Conservation (phyloP, 1,284 basidiomycete genomes). For the Tausonia pullulans region DNA sequence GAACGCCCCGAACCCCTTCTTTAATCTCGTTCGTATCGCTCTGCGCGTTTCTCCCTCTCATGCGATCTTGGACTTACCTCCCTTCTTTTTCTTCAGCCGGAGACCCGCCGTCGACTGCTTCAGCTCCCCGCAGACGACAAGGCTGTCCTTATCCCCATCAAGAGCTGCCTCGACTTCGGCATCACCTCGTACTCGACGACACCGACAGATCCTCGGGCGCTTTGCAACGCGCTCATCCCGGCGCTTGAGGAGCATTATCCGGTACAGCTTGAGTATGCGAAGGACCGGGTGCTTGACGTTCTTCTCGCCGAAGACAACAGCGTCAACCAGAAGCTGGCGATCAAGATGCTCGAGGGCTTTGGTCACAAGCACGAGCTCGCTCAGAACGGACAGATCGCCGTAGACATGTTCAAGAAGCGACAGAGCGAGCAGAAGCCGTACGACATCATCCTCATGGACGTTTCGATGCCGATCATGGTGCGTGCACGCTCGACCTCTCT, state of each 20-base stretch:
- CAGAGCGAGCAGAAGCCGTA: conserved; percentile 61
- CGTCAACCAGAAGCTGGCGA: conserved; percentile 92
- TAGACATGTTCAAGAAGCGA: conserved; percentile 74
- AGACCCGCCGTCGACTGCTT: conserved; percentile 28
- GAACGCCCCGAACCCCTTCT: conserved; percentile 29
- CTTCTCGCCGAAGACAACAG: conserved; percentile 96
- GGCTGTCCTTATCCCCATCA: conserved; percentile 33
- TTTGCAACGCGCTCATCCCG: conserved; percentile 85
- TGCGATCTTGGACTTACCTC: no score
- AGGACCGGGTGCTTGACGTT: conserved; percentile 81
- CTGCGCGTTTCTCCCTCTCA: no score
- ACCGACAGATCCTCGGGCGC: conserved; percentile 76
- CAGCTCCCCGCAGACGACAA: conserved; percentile 29
- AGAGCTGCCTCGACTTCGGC: conserved; percentile 35
- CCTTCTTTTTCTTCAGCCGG: conserved; percentile 13
- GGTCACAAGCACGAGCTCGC: conserved; percentile 95
- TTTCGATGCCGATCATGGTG: conserved; percentile 78
- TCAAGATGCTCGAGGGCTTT: conserved; percentile 94
- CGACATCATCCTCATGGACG: conserved; percentile 91
- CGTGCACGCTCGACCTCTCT: conserved; percentile 40
- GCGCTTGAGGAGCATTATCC: conserved; percentile 73
- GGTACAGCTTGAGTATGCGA: conserved; percentile 26
- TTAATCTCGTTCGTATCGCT: conserved; percentile 23
- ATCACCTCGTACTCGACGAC: conserved; percentile 51
- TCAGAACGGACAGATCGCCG: conserved; percentile 77